Evolutionary conservation across 352 stramenopile species (phyloP), one percentile per base, ranked within the genome.

Genomic region (Phytophthora macrochlamydospora): DNA sequence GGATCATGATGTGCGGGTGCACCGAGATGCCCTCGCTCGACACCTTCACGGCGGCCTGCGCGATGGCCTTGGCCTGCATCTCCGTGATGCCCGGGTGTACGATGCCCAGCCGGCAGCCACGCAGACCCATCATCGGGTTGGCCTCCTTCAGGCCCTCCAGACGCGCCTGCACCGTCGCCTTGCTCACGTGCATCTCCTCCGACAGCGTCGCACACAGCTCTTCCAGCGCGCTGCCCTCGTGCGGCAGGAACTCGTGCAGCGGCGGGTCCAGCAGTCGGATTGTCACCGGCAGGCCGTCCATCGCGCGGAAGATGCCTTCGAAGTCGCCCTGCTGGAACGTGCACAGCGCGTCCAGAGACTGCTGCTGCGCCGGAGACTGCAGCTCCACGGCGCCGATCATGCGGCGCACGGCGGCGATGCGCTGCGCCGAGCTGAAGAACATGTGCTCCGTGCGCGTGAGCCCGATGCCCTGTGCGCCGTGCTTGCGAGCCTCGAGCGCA

Each of bases 41-140:
- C 55, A 69, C 55, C 32, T 33, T 56, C 40, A 69, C 55, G 32
- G 62, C 62, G 2, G 62, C 64, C 57, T 66, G 57, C 33, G 64
- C 64, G 51, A 71, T 71, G 51, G 64, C 64, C 58, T 71, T 71
- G 12, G 64, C 64, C 58, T 72, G 64, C 52, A 67, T 72, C 52
- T 72, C 53, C 46, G 58, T 72, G 58, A 67, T 72, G 28, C 64
- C 58, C 40, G 64, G 64, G 64, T 64, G 64, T 63, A 67, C 64
- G 58, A 72, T 67, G 52, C 64, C 64, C 42, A 70, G 56, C 33
- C 62, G 56, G 51, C 56, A 70, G 42, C 62, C 64, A 56, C 64
- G 58, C 46, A 72, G 58, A 67, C 64, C 58, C 52, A 71, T 71
- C 64, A 71, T 71, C 57, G 64, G 64, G 64, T 72, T 72, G 35